These are phyloP conservation scores for Colletotrichum spaethianum DNA, from an alignment of 2,329 filamentous ascomycete species.

Conservation along the genomic window DNA sequence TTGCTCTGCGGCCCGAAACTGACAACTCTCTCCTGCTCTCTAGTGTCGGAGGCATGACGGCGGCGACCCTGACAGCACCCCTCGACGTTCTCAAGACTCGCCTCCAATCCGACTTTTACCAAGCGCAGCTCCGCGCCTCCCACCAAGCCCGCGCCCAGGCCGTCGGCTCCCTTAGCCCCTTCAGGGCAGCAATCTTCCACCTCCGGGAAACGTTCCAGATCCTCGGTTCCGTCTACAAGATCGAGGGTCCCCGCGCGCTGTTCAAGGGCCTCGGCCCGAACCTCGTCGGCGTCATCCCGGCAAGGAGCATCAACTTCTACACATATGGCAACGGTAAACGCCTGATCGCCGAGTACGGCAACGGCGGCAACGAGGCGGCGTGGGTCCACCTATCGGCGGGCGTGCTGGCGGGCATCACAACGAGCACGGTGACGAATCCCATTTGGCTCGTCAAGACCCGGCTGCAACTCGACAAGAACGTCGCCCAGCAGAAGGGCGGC, in stretches of 20 bases:
- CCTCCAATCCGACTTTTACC: slow-evolving; percentile 95
- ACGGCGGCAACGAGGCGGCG: slow-evolving; percentile 77
- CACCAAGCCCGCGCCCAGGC: slow-evolving; percentile 72
- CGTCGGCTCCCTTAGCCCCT: slow-evolving; percentile 69
- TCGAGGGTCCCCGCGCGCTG: slow-evolving; percentile 87
- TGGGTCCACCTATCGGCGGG: slow-evolving; percentile 86
- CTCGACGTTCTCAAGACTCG: slow-evolving; percentile 95
- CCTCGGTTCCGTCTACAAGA: slow-evolving; percentile 81
- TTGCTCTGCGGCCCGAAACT: neutral
- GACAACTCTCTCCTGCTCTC: slow-evolving; percentile 17
- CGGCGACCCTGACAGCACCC: slow-evolving; percentile 92
- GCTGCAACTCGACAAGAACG: slow-evolving; percentile 90
- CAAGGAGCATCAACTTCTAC: slow-evolving; percentile 93
- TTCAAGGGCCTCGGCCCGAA: slow-evolving; percentile 96
- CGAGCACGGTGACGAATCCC: slow-evolving; percentile 92
- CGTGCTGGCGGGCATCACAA: slow-evolving; percentile 84
- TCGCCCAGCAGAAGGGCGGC: slow-evolving; percentile 72
- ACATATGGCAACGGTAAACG: slow-evolving; percentile 94
- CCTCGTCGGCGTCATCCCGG: slow-evolving; percentile 89
- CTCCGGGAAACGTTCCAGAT: slow-evolving; percentile 90
- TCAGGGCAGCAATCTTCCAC: slow-evolving; percentile 79
- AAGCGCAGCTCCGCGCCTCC: slow-evolving; percentile 81
- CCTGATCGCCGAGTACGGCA: slow-evolving; percentile 81
- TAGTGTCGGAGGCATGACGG: slow-evolving; percentile 90
- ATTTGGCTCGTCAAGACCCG: slow-evolving; percentile 98